Percentiles rank a stretch among this genome's conserved stretches.
phyloP scores from a whole-genome alignment of 148 eudicot genomes.

The Suaeda aralocaspica region DNA sequence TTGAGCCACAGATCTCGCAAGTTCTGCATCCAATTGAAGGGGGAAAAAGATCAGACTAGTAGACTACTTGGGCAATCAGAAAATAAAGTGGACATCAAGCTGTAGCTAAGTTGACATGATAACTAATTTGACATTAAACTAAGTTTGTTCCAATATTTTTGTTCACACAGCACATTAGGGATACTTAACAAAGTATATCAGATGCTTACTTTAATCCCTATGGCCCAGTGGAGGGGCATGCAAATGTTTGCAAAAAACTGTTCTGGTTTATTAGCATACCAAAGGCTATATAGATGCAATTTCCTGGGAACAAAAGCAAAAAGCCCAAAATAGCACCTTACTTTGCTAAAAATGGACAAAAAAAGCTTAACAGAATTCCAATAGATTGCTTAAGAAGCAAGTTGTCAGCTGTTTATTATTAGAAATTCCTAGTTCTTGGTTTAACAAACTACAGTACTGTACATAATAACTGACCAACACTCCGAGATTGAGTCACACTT shows the following conservation, averaged over 20 bases:
- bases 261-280: neutral
- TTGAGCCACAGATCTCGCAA: constrained; percentile 85
- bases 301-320: neutral
- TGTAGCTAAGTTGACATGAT: neutral
- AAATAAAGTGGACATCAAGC: neutral
- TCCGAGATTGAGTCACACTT: neutral
- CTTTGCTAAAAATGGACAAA: no score
- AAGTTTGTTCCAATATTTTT: neutral
- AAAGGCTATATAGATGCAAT: neutral
- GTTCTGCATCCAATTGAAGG: constrained; percentile 35
- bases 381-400: neutral
- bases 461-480: neutral
- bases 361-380: neutral
- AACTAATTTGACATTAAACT: neutral
- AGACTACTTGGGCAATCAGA: neutral
- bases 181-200: neutral
- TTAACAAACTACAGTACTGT: neutral
- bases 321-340: neutral
- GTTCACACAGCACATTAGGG: neutral
- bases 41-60: constrained; percentile 3
- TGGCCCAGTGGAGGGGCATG: neutral
- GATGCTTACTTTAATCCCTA: neutral
- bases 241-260: neutral
- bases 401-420: no score
- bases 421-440: neutral